These are phyloP conservation scores for Xanthoceras sorbifolium DNA, from an alignment of 345 rosid genomes.

Conservation along the genomic window DNA sequence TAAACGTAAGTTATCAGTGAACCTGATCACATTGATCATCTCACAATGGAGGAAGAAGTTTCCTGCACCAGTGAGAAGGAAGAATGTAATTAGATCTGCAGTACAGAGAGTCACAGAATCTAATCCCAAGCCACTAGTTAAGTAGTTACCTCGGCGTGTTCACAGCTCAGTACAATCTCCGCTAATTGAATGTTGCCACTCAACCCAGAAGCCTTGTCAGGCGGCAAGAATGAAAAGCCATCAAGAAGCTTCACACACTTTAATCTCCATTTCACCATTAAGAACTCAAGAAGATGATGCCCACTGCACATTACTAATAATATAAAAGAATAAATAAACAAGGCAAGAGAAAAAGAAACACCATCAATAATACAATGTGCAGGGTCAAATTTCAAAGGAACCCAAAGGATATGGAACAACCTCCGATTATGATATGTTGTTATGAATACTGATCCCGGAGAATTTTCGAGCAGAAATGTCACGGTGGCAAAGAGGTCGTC, in stretches of 20 bases:
- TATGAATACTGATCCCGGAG: constrained; percentile 72
- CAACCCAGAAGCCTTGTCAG: constrained; percentile 59
- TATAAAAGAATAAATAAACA: constrained; percentile 3
- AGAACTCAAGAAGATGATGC: constrained; percentile 87
- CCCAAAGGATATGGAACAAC: constrained; percentile 33
- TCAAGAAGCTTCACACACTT: constrained; percentile 76
- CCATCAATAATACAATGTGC: neutral
- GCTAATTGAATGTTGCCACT: constrained; percentile 79
- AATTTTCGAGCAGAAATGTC: constrained; percentile 69
- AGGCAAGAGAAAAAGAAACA: neutral
- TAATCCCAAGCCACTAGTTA: constrained; percentile 9
- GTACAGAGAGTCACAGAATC: constrained; percentile 4
- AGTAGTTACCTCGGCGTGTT: constrained; percentile 27
- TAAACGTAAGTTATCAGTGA: neutral
- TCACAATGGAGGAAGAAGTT: constrained; percentile 16
- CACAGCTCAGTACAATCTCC: constrained; percentile 49
- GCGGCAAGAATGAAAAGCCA: constrained; percentile 80
- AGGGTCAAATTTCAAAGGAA: constrained; percentile 10
- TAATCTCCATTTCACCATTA: constrained; percentile 88
- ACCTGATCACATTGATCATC: constrained; percentile 11
- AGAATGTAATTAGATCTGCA: constrained; percentile 17
- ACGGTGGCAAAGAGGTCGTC: constrained; percentile 87
- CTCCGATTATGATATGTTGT: constrained; percentile 93
- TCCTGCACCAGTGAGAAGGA: constrained; percentile 17
- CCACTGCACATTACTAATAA: constrained; percentile 51